Conservation (phyloP, 371 early-diverging fungal species). For the Actinomortierella ambigua region DNA sequence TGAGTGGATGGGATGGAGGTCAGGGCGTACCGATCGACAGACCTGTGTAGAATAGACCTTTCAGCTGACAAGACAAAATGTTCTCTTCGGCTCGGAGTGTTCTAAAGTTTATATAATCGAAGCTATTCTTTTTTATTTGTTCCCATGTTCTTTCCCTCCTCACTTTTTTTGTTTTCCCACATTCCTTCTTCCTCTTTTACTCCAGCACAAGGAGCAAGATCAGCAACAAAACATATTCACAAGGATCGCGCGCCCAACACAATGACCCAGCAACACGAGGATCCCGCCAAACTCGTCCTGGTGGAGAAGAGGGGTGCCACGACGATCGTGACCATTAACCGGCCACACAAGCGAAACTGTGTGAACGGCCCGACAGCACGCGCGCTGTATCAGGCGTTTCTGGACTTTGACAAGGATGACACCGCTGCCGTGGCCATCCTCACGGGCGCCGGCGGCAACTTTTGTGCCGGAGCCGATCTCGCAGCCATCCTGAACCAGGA, state of each 20-base stretch:
- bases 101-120: too few relatives aligned
- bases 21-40: too few relatives aligned
- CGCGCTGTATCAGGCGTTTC: slow-evolving; percentile 47
- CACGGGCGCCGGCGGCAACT: slow-evolving; percentile 51
- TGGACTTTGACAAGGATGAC: slow-evolving; percentile 47
- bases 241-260: background rate
- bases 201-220: too few relatives aligned
- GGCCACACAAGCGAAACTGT: slow-evolving; percentile 49
- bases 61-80: too few relatives aligned
- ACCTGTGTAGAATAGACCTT: too few relatives aligned
- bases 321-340: slow-evolving; percentile 46
- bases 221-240: too few relatives aligned
- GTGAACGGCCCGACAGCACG: slow-evolving; percentile 48
- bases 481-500: slow-evolving; percentile 38
- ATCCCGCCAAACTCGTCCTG: slow-evolving; percentile 27
- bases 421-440: slow-evolving; percentile 47
- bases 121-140: too few relatives aligned
- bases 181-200: too few relatives aligned
- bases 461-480: slow-evolving; percentile 52
- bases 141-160: too few relatives aligned
- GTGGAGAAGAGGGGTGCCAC: slow-evolving; percentile 29
- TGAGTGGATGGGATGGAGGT: too few relatives aligned
- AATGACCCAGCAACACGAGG: slow-evolving; percentile 11
- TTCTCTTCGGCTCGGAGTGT: too few relatives aligned
- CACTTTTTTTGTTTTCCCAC: too few relatives aligned